Percentiles rank a stretch among this genome's conserved stretches.
These are phyloP conservation scores for Basipetospora sp. DNA, from an alignment of 2,329 filamentous ascomycete species.

Conservation along the genomic window DNA sequence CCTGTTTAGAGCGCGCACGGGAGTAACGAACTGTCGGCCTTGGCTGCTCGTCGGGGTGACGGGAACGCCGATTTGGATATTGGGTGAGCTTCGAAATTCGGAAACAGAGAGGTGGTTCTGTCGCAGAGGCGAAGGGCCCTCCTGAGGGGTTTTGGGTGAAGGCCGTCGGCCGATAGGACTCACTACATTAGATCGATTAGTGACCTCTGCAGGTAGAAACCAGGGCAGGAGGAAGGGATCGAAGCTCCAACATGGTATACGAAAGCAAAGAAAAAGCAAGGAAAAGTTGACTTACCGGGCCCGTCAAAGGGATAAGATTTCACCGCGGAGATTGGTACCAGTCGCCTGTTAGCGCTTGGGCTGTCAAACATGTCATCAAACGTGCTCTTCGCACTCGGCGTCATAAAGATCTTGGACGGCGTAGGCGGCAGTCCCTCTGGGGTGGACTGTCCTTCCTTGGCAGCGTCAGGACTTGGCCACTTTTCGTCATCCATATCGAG, in stretches of 20 bases:
- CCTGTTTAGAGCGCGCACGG: conserved; percentile 53
- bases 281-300: too few relatives aligned
- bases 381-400: conserved; percentile 24
- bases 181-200: background rate
- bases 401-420: conserved; percentile 60
- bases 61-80: conserved; percentile 26
- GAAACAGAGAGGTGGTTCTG: conserved; percentile 75
- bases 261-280: too few relatives aligned
- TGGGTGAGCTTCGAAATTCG: conserved; percentile 24
- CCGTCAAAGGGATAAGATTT: background rate
- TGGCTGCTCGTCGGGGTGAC: conserved; percentile 59
- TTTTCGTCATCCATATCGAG: conserved; percentile 62
- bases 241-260: too few relatives aligned
- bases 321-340: conserved; percentile 27
- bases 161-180: conserved; percentile 1
- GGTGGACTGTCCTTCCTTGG: conserved; percentile 2
- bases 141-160: conserved; percentile 50
- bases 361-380: conserved; percentile 28
- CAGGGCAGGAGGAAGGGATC: conserved; percentile 6
- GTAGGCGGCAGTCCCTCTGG: conserved; percentile 70
- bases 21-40: conserved; percentile 40
- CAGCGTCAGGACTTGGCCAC: conserved; percentile 1
- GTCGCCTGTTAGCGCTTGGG: conserved; percentile 31
- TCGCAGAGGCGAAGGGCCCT: conserved; percentile 60
- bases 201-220: too few relatives aligned